Conservation (phyloP, 1,284 basidiomycete species). For the Megacollybia platyphylla region DNA sequence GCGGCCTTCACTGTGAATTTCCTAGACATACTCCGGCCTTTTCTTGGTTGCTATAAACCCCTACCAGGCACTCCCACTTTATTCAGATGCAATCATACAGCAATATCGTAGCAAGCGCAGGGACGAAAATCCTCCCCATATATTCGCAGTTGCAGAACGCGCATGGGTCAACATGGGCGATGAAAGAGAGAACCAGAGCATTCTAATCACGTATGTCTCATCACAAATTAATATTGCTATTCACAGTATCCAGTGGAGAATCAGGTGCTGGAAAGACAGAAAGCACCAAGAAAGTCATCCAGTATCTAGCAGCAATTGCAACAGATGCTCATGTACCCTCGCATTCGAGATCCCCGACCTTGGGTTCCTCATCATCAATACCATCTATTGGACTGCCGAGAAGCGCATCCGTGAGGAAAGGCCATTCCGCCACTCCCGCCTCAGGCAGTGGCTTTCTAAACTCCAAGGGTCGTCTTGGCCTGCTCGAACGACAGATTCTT, state of each 20-base stretch:
- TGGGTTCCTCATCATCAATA: constrained; percentile 33
- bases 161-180: constrained; percentile 99
- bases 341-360: constrained; percentile 47
- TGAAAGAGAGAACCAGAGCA: constrained; percentile 94
- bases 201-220: constrained; percentile 83
- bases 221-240: constrained; percentile 5
- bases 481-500: constrained; percentile 92
- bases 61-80: constrained; percentile 87
- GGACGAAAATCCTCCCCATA: constrained; percentile 95
- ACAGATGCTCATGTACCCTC: constrained; percentile 59
- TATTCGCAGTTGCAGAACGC: constrained; percentile 94
- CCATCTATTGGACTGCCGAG: constrained; percentile 48
- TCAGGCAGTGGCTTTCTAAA: constrained; percentile 32
- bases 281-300: constrained; percentile 99
- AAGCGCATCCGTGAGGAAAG: constrained; percentile 34
- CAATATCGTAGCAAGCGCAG: constrained; percentile 88
- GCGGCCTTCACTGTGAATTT: background rate
- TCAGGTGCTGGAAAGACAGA: constrained; percentile 99
- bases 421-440: constrained; percentile 18
- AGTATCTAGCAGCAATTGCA: constrained; percentile 96
- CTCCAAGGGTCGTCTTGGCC: constrained; percentile 64
- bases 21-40: constrained; percentile 85
- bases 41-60: constrained; percentile 99
- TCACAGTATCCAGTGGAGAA: constrained; percentile 59
- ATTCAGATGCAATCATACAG: constrained; percentile 84